Base-by-base conservation (phyloP, 2,329 filamentous ascomycete genomes). In the Claviceps sp. region DNA sequence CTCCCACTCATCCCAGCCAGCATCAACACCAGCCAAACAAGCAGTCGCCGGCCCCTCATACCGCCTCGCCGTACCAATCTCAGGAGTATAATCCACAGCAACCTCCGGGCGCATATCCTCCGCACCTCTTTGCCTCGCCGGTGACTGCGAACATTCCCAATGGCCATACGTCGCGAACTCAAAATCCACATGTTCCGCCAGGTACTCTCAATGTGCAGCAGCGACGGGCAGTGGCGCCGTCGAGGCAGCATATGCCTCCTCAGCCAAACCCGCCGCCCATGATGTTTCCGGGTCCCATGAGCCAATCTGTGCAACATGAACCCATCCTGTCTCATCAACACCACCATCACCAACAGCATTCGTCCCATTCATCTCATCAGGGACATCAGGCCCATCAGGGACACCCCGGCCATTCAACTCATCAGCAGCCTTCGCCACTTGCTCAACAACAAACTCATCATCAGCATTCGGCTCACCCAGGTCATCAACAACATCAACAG, bases 11-110 rank as follows among this genome's bases (percentile, higher is more conserved):
- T 59, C 67, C 72, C 53, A 72, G 70, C 57, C 72, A 74, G 58
- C 70, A 72, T 58, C 72, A 74, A 58, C 70, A 72, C 57, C 72
- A 74, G 58, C 69, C 71, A 57, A 78, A 73, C 61, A 79, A 80
- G 62, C 73, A 76, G 55, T 76, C 77, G 29, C 73, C 77, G 40
- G 73, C 74, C 22, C 71, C 76, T 56, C 76, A 77, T 56, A 70
- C 76, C 59, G 72, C 75, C 54, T 73, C 76, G 53, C 73, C 76
- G 2, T 80, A 80, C 60, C 76, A 78, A 62, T 61, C 71, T 50
- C 73, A 76, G 56, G 68, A 71, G 53, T 80, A 80, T 62, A 64
- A 72, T 51, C 67, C 76, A 48, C 76, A 79, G 60, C 75, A 76
- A 58, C 68, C 71, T 29, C 66, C 71, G 54, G 67, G 66, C 53